Conservation (phyloP, 345 rosid species). For the Dipteronia dyeriana region DNA sequence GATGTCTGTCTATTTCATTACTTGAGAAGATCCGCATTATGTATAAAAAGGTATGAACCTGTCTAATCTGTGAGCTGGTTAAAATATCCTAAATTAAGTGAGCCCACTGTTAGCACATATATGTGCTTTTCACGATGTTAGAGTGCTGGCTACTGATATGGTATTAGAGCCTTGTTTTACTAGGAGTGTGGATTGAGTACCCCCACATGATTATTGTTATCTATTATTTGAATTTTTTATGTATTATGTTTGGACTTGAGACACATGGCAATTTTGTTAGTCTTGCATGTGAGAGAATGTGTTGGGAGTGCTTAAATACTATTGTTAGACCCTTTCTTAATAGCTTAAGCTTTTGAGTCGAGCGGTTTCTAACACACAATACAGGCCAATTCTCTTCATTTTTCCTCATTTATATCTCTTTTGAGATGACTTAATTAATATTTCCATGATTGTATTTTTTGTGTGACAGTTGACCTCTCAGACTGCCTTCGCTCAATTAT, state of each 20-base stretch:
- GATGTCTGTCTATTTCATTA: constrained; percentile 67
- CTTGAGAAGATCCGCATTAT: constrained; percentile 52
- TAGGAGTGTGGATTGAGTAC: too few relatives aligned
- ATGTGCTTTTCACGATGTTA: background rate
- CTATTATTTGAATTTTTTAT: too few relatives aligned
- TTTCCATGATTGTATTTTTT: constrained; percentile 25
- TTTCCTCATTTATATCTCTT: constrained; percentile 1
- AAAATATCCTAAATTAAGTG: background rate
- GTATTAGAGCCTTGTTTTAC: too few relatives aligned
- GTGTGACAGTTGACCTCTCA: constrained; percentile 64
- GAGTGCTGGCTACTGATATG: too few relatives aligned
- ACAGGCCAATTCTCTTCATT: background rate
- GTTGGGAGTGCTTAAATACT: too few relatives aligned
- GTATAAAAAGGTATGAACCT: constrained; percentile 50
- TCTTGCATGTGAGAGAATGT: too few relatives aligned
- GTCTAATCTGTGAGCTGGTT: constrained; percentile 13
- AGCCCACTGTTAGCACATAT: background rate
- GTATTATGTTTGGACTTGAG: too few relatives aligned
- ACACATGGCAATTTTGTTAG: too few relatives aligned
- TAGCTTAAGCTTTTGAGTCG: too few relatives aligned
- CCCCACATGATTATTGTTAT: too few relatives aligned
- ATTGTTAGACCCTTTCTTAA: too few relatives aligned
- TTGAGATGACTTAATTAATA: constrained; percentile 20
- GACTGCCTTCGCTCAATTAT: constrained; percentile 77
- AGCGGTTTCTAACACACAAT: background rate